Percentiles rank a stretch among this genome's conserved stretches.
Conservation (phyloP, 352 stramenopile genomes). For the Globisporangium spiculum region DNA sequence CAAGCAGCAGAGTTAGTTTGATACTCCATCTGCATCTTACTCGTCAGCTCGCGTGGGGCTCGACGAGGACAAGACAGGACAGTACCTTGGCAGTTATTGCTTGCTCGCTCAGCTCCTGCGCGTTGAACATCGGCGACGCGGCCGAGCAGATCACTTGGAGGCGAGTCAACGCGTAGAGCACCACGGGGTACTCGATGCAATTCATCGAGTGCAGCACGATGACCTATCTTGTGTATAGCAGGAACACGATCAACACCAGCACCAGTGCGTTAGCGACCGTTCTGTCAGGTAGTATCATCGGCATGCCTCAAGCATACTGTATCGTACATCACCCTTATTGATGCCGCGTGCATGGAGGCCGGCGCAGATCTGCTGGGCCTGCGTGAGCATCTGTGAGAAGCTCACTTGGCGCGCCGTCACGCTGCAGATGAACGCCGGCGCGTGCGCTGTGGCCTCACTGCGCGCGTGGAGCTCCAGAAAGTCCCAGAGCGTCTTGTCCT, state of each 20-base stretch:
- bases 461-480: constrained; percentile 33
- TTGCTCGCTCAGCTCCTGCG: constrained; percentile 35
- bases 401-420: constrained; percentile 35
- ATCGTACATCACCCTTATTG: constrained; percentile 37
- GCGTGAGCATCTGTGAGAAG: constrained; percentile 26
- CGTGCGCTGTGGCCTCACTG: constrained; percentile 18
- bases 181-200: constrained; percentile 48
- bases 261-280: background rate
- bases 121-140: constrained; percentile 37
- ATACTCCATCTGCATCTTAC: background rate
- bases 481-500: constrained; percentile 37
- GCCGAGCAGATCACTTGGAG: constrained; percentile 41
- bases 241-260: background rate
- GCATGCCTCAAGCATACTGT: no score
- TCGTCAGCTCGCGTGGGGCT: background rate
- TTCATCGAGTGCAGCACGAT: constrained; percentile 54
- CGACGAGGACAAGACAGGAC: no score
- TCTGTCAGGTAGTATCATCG: background rate
- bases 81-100: constrained; percentile 29
- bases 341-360: constrained; percentile 36
- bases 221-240: constrained; percentile 21
- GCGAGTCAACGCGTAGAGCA: constrained; percentile 39
- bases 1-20: background rate
- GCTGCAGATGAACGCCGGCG: constrained; percentile 39
- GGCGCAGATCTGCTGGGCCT: constrained; percentile 28